These are phyloP conservation scores for Didymella arachidicola DNA, from an alignment of 2,329 filamentous ascomycete genomes.

Conservation along the genomic window DNA sequence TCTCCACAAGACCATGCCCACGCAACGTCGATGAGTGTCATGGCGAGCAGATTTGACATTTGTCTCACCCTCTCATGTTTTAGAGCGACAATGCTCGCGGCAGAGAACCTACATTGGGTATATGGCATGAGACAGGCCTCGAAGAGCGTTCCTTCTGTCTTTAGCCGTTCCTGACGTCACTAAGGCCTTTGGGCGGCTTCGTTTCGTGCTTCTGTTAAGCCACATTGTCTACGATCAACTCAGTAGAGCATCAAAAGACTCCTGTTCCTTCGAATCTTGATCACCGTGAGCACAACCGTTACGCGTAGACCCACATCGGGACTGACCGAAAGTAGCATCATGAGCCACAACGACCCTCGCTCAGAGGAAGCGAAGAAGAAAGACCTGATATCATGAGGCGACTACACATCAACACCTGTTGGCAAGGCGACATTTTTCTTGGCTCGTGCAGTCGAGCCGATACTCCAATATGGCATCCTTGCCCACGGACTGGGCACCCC, in stretches of 20 bases:
- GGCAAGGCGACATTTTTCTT: constrained; percentile 56
- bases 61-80: not conserved
- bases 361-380: constrained; percentile 40
- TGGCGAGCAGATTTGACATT: not conserved
- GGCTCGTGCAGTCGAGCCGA: constrained; percentile 57
- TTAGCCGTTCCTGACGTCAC: constrained; percentile 2
- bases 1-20: not conserved
- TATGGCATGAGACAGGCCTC: not conserved
- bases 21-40: not conserved
- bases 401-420: constrained; percentile 50
- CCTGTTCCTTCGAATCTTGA: not conserved
- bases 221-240: not conserved
- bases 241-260: not conserved
- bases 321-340: constrained; percentile 5
- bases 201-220: not conserved
- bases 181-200: not conserved
- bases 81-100: not conserved
- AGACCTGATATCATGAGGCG: constrained; percentile 53
- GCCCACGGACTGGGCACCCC: constrained; percentile 51
- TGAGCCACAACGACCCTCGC: constrained; percentile 38
- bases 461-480: constrained; percentile 61
- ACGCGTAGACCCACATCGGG: not conserved
- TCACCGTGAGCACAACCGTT: not conserved
- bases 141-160: not conserved
- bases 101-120: too few species aligned